Percentiles rank a stretch among this genome's conserved stretches.
These are phyloP conservation scores for Lentinula raphanica DNA, from an alignment of 768 basidiomycete genomes.

Conservation along the genomic window DNA sequence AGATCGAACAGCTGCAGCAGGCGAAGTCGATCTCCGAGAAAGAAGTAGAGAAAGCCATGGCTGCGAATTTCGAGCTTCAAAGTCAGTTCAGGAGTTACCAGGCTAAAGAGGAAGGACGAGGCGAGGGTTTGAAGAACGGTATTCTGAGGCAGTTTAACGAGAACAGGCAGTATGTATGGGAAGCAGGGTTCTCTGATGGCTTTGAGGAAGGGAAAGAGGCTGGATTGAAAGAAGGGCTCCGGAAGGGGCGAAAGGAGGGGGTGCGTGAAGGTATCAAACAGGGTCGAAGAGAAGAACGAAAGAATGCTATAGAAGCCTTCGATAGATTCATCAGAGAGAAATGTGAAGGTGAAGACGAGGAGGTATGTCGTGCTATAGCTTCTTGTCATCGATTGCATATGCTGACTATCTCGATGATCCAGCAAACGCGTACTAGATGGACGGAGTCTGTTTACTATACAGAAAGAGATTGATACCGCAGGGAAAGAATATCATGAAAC, in stretches of 20 bases:
- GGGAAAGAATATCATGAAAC: background rate
- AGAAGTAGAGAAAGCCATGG: slow-evolving; percentile 36
- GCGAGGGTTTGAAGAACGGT: slow-evolving; percentile 36
- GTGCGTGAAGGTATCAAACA: slow-evolving; percentile 27
- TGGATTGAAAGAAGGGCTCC: slow-evolving; percentile 36
- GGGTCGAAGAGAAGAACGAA: slow-evolving; percentile 45
- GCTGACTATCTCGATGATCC: slow-evolving; percentile 16
- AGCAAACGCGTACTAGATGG: slow-evolving; percentile 30
- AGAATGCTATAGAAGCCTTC: slow-evolving; percentile 51
- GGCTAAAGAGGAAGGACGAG: slow-evolving; percentile 35
- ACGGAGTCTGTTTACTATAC: slow-evolving; percentile 16
- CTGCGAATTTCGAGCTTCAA: slow-evolving; percentile 37
- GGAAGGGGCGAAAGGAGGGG: slow-evolving; percentile 37
- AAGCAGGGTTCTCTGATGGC: slow-evolving; percentile 42
- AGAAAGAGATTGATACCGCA: background rate
- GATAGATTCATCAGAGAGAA: slow-evolving; percentile 50
- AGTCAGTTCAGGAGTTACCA: slow-evolving; percentile 39
- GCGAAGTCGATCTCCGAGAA: slow-evolving; percentile 39
- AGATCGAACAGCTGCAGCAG: slow-evolving; percentile 28
- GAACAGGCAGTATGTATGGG: slow-evolving; percentile 39
- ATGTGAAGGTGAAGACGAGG: slow-evolving; percentile 23
- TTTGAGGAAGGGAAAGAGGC: slow-evolving; percentile 36
- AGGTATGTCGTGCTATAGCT: slow-evolving; percentile 15
- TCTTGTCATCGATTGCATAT: background rate
- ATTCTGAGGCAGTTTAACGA: slow-evolving; percentile 41